These are phyloP conservation scores for Peronospora destructor DNA, from an alignment of 352 stramenopile genomes.

Conservation along the genomic window DNA sequence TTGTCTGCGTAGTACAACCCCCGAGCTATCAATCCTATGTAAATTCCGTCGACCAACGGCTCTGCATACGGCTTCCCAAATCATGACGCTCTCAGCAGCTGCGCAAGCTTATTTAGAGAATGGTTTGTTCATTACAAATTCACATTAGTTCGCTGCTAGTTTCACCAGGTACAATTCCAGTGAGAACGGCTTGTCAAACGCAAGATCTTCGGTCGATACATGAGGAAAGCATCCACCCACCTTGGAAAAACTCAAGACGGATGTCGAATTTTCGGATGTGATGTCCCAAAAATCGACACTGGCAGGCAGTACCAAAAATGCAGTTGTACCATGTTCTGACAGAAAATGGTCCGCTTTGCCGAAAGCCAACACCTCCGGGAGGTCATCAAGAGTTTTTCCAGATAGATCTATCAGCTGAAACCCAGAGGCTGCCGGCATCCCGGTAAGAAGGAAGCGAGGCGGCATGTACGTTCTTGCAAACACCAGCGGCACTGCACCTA, in stretches of 20 bases:
- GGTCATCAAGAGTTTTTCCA: conserved; percentile 17
- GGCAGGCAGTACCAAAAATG: conserved; percentile 38
- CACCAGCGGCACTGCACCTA: conserved; percentile 32
- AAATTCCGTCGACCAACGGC: too few species aligned
- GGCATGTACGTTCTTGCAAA: conserved; percentile 82
- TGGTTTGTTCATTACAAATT: too few species aligned
- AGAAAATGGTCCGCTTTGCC: conserved; percentile 5
- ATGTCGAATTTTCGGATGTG: conserved; percentile 5
- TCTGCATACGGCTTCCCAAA: too few species aligned
- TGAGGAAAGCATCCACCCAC: conserved; percentile 49
- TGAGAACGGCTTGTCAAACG: conserved; percentile 33
- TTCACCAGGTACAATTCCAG: conserved; percentile 38
- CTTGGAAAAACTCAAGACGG: conserved; percentile 2
- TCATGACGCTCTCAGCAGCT: too few species aligned
- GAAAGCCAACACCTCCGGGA: conserved; percentile 9
- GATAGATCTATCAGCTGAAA: conserved; percentile 54
- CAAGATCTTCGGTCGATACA: conserved; percentile 53
- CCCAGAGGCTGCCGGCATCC: conserved; percentile 6
- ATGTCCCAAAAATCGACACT: conserved; percentile 32
- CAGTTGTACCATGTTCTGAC: conserved; percentile 3
- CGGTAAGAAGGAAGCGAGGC: conserved; percentile 59
- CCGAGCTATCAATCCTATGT: too few species aligned
- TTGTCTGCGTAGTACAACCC: too few species aligned
- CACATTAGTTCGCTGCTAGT: neutral
- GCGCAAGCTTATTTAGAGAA: too few species aligned